A percentile compares a stretch with the other conserved stretches of the same genome.
Evolutionary conservation across 2,329 filamentous ascomycete species (phyloP).

Genomic region (Monilinia vaccinii-corymbosi): DNA sequence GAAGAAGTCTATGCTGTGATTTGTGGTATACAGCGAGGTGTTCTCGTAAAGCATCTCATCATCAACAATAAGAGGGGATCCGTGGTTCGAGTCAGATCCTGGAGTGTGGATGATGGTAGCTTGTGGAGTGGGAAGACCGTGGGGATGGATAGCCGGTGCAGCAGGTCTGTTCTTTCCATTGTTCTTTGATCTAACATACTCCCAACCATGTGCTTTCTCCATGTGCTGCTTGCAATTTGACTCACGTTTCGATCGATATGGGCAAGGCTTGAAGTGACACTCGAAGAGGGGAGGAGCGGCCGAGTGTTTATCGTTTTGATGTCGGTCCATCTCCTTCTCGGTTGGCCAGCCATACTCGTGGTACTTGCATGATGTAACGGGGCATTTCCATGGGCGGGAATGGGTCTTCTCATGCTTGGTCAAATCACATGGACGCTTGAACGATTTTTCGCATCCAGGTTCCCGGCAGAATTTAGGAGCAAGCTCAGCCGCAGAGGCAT

Average conservation of each 20-base stretch:
- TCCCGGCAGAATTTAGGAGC: conserved; percentile 70
- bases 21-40: conserved; percentile 17
- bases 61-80: conserved; percentile 25
- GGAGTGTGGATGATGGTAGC: conserved; percentile 49
- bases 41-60: conserved; percentile 17
- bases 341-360: conserved; percentile 87
- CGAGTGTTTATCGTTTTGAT: conserved; percentile 94
- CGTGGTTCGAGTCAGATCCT: conserved; percentile 36
- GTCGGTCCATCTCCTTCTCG: conserved; percentile 93
- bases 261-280: conserved; percentile 75
- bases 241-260: conserved; percentile 90
- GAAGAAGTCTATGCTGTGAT: conserved; percentile 7
- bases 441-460: conserved; percentile 50
- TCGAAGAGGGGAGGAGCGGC: conserved; percentile 69
- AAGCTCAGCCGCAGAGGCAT: conserved; percentile 74
- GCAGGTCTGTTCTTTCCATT: conserved; percentile 54
- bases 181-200: conserved; percentile 86
- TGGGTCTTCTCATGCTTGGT: conserved; percentile 82
- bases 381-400: conserved; percentile 92
- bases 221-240: conserved; percentile 98
- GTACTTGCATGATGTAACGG: conserved; percentile 76
- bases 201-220: conserved; percentile 91
- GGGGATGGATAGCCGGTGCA: conserved; percentile 32
- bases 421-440: too few species aligned
- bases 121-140: conserved; percentile 48